These are phyloP conservation scores for Nitzschia sp. DNA, from an alignment of 108 stramenopile species.

Conservation along the genomic window DNA sequence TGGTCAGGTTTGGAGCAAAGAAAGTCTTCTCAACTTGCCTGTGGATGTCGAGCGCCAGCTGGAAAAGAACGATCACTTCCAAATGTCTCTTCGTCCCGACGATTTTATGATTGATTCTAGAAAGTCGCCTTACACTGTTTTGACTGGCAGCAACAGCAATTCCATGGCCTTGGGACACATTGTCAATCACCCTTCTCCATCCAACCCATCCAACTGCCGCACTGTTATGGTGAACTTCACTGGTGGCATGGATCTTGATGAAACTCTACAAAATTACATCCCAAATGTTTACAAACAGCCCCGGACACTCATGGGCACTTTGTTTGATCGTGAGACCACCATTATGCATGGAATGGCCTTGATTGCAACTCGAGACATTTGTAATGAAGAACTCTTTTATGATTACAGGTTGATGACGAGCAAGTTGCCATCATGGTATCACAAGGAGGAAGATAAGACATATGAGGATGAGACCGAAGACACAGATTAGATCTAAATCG, in stretches of 20 bases:
- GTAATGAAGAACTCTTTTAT: slow-evolving; percentile 83
- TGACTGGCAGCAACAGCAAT: slow-evolving; percentile 51
- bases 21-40: slow-evolving; percentile 52
- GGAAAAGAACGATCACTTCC: slow-evolving; percentile 61
- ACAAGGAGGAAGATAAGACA: slow-evolving; percentile 24
- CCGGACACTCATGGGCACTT: slow-evolving; percentile 39
- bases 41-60: slow-evolving; percentile 52
- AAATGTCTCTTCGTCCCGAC: slow-evolving; percentile 76
- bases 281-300: slow-evolving; percentile 78
- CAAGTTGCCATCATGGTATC: slow-evolving; percentile 65
- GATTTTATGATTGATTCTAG: slow-evolving; percentile 80
- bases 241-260: slow-evolving; percentile 44
- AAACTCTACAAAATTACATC: slow-evolving; percentile 35
- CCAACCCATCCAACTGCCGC: slow-evolving; percentile 53
- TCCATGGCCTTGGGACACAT: slow-evolving; percentile 78
- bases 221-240: slow-evolving; percentile 74
- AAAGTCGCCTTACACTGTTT: slow-evolving; percentile 72
- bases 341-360: slow-evolving; percentile 82
- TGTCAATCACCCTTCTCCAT: slow-evolving; percentile 74
- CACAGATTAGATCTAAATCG: too few species aligned
- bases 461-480: slow-evolving; percentile 6
- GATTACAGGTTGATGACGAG: slow-evolving; percentile 66
- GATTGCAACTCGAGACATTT: slow-evolving; percentile 57
- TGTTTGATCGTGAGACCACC: slow-evolving; percentile 54
- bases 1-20: slow-evolving; percentile 79